phyloP scores from a whole-genome alignment of 768 basidiomycete genomes.

The Baorangia bicolor region DNA sequence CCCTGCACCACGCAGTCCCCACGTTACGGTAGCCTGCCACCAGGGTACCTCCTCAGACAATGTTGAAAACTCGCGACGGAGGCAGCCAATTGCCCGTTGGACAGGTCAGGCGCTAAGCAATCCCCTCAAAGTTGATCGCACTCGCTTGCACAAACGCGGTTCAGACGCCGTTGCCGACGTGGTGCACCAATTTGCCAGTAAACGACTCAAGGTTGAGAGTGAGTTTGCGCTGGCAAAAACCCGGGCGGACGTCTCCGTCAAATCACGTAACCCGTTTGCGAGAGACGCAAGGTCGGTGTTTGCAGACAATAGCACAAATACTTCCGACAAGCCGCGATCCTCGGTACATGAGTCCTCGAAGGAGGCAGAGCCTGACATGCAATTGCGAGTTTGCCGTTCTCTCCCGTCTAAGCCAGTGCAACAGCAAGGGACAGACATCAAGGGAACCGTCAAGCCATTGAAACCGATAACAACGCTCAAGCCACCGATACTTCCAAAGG shows the following conservation, averaged over 20 bases:
- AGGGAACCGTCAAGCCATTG: slow-evolving; percentile 13
- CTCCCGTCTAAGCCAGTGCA: slow-evolving; percentile 1
- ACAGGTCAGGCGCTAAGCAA: slow-evolving; percentile 5
- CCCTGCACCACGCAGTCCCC: background rate
- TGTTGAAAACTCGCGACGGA: background rate
- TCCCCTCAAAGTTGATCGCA: slow-evolving; percentile 20
- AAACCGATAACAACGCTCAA: slow-evolving; percentile 32
- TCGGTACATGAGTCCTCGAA: background rate
- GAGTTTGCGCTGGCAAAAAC: slow-evolving; percentile 19
- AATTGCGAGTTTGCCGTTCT: slow-evolving; percentile 8
- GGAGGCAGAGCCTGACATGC: background rate
- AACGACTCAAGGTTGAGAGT: slow-evolving; percentile 23
- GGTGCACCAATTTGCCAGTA: slow-evolving; percentile 20
- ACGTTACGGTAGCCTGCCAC: background rate
- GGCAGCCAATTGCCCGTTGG: background rate
- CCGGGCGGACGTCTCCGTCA: background rate
- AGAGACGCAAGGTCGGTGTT: slow-evolving; percentile 20
- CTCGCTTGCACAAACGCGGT: slow-evolving; percentile 28
- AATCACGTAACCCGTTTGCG: slow-evolving; percentile 25
- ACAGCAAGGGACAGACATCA: background rate
- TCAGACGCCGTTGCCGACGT: slow-evolving; percentile 21
- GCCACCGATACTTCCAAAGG: slow-evolving; percentile 30
- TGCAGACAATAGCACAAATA: slow-evolving; percentile 2
- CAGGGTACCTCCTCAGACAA: background rate
- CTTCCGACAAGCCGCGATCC: background rate